Percentiles rank a stretch among this genome's conserved stretches.
phyloP scores from a whole-genome alignment of 169 alveolate species.

The Eimeria maxima region DNA sequence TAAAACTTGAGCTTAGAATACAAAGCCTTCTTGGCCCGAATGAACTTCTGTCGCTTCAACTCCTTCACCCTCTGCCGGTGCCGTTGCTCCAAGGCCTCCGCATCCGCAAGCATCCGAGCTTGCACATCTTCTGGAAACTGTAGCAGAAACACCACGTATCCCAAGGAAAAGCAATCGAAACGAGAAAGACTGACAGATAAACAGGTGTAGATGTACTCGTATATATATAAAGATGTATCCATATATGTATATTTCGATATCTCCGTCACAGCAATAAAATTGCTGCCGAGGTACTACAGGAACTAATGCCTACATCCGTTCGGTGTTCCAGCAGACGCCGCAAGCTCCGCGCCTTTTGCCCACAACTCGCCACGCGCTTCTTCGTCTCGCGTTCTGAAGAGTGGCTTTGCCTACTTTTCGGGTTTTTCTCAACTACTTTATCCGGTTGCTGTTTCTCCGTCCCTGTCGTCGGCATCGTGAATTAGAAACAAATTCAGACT shows the following conservation, averaged over 20 bases:
- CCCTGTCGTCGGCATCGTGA: not conserved
- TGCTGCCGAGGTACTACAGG: not conserved
- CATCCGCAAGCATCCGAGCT: slow-evolving; percentile 45
- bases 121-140: slow-evolving; percentile 70
- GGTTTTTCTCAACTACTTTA: not conserved
- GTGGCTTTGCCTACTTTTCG: not conserved
- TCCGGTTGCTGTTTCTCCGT: not conserved
- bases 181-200: not conserved
- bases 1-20: slow-evolving; percentile 67
- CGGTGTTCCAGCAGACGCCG: slow-evolving; percentile 64
- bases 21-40: slow-evolving; percentile 41
- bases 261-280: not conserved
- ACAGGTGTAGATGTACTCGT: not conserved
- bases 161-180: not conserved
- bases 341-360: slow-evolving; percentile 73
- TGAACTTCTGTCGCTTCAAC: slow-evolving; percentile 50
- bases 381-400: not conserved
- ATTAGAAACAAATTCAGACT: not conserved
- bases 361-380: slow-evolving; percentile 63
- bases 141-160: not conserved
- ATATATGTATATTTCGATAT: not conserved
- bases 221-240: too few species aligned
- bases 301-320: slow-evolving; percentile 5
- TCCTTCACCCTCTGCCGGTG: slow-evolving; percentile 69
- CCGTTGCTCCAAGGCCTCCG: slow-evolving; percentile 40